These are phyloP conservation scores for Backusella parvicylindrica DNA, from an alignment of 192 early-diverging fungal genomes.

Conservation along the genomic window DNA sequence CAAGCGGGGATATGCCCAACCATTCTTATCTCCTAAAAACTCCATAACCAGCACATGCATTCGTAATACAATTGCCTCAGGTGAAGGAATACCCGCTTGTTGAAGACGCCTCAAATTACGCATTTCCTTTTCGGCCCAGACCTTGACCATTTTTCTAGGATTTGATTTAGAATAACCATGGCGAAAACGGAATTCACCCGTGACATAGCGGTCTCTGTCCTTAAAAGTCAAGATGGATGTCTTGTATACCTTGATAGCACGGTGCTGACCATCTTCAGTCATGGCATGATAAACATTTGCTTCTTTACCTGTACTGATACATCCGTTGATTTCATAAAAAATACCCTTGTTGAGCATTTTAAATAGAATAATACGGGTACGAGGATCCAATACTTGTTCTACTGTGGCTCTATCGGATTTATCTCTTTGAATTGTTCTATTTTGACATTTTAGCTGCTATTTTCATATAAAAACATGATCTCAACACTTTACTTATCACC, in stretches of 20 bases:
- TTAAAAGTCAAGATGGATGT: constrained; percentile 98
- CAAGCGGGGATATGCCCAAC: constrained; percentile 92
- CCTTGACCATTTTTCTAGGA: constrained; percentile 96
- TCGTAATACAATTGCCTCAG: constrained; percentile 80
- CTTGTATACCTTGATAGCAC: constrained; percentile 97
- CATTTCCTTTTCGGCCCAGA: constrained; percentile 99
- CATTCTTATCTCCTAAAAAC: constrained; percentile 87
- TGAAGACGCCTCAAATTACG: constrained; percentile 91
- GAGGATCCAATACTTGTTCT: constrained; percentile 97
- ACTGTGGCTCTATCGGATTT: constrained; percentile 94
- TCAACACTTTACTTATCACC: constrained; percentile 48
- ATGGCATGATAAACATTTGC: constrained; percentile 98
- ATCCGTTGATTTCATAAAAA: constrained; percentile 94
- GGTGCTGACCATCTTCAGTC: constrained; percentile 76
- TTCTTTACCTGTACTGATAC: constrained; percentile 97
- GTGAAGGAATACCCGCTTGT: constrained; percentile 83
- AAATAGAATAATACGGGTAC: constrained; percentile 95
- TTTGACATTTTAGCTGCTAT: neutral
- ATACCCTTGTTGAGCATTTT: constrained; percentile 89
- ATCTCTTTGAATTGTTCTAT: constrained; percentile 60
- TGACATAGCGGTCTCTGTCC: constrained; percentile 96
- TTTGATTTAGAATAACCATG: constrained; percentile 93
- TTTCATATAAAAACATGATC: neutral
- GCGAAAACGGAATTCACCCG: constrained; percentile 92
- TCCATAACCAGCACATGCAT: constrained; percentile 97